These are phyloP conservation scores for Pestalotiopsis sp. DNA, from an alignment of 2,329 filamentous ascomycete species.

Conservation along the genomic window DNA sequence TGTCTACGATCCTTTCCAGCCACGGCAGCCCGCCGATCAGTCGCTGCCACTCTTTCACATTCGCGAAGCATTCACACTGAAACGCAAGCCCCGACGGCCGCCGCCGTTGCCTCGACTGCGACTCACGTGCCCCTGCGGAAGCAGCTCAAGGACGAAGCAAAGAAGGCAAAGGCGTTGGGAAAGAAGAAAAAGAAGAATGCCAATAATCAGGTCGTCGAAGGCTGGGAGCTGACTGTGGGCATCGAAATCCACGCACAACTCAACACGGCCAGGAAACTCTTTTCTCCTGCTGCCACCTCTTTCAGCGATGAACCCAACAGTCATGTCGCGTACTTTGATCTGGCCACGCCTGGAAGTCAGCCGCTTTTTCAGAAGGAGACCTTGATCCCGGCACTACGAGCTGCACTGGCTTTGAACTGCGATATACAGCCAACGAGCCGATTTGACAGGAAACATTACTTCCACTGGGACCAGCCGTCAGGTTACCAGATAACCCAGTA, in stretches of 20 bases:
- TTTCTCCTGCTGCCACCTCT: slow-evolving; percentile 71
- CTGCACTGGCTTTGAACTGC: slow-evolving; percentile 83
- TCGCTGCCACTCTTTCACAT: not conserved
- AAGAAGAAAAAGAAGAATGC: slow-evolving; percentile 48
- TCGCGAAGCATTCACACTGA: not conserved
- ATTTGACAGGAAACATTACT: slow-evolving; percentile 98
- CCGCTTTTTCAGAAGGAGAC: slow-evolving; percentile 83
- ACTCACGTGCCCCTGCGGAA: slow-evolving; percentile 63
- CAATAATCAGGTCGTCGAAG: slow-evolving; percentile 55
- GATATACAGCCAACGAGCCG: slow-evolving; percentile 73
- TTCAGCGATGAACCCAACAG: slow-evolving; percentile 75
- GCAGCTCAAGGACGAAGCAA: slow-evolving; percentile 69
- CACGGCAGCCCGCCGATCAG: not conserved
- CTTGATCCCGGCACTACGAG: slow-evolving; percentile 85
- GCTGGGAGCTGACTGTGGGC: slow-evolving; percentile 93
- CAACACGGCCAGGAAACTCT: slow-evolving; percentile 86
- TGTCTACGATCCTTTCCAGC: slow-evolving; percentile 35
- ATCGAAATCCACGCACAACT: slow-evolving; percentile 98
- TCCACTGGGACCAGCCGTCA: slow-evolving; percentile 96
- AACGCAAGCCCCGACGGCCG: not conserved
- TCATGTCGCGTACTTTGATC: slow-evolving; percentile 87
- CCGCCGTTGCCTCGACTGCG: not conserved
- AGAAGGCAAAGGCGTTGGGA: slow-evolving; percentile 45
- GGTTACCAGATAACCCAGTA: slow-evolving; percentile 99
- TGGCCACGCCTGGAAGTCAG: slow-evolving; percentile 86